phyloP scores from a whole-genome alignment of 305 asterid species.

The Rubia tinctorum region DNA sequence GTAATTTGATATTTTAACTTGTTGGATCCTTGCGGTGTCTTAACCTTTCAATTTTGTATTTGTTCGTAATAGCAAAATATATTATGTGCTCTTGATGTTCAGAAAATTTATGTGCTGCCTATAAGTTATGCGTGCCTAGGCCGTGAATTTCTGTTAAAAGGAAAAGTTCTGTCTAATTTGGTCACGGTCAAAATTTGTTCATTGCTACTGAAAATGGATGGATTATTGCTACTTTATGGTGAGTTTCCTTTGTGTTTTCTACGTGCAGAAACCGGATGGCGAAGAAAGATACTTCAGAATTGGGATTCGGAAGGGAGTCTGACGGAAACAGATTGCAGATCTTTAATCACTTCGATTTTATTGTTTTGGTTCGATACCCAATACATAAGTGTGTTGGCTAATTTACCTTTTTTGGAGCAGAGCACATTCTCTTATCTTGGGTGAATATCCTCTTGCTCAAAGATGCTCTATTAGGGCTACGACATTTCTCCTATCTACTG shows the following conservation, averaged over 20 bases:
- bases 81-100: slow-evolving; percentile 1
- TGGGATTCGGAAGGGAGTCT: slow-evolving; percentile 57
- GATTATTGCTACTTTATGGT: slow-evolving; percentile 1
- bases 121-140: not conserved
- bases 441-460: too few relatives aligned
- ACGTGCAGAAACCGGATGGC: slow-evolving; percentile 98
- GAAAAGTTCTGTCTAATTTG: not conserved
- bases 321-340: slow-evolving; percentile 37
- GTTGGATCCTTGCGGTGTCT: not conserved
- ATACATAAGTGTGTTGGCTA: too few relatives aligned
- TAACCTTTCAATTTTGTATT: not conserved
- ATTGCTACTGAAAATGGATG: not conserved
- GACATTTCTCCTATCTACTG: too few relatives aligned
- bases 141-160: not conserved
- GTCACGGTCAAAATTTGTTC: not conserved
- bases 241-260: slow-evolving; percentile 6
- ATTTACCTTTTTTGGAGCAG: too few relatives aligned
- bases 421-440: too few relatives aligned
- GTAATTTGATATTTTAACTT: not conserved
- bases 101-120: not conserved
- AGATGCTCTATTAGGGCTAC: too few relatives aligned
- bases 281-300: slow-evolving; percentile 86
- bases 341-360: too few relatives aligned
- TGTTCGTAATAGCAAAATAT: not conserved
- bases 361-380: too few relatives aligned